Evolutionary conservation across 225 moss, liverwort and hornwort genomes (phyloP).

Genomic region (Pleurozium schreberi): DNA sequence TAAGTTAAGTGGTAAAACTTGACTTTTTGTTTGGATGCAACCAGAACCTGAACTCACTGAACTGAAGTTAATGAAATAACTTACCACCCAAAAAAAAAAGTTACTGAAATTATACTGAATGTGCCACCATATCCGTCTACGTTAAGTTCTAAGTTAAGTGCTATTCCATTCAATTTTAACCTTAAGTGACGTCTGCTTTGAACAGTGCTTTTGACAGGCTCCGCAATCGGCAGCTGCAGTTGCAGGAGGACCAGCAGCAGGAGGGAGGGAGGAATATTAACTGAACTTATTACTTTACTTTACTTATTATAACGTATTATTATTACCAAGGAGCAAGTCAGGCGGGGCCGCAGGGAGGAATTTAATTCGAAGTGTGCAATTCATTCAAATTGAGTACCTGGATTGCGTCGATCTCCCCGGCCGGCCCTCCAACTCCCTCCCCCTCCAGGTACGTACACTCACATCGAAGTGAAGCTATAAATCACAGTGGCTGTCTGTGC

Average conservation of each 20-base stretch:
- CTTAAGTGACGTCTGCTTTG: neutral
- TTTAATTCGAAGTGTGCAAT: neutral
- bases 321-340: neutral
- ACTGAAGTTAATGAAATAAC: too few species aligned
- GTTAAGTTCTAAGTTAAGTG: too few species aligned
- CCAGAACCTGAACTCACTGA: too few species aligned
- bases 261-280: neutral
- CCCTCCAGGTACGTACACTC: neutral
- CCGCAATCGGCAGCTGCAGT: neutral
- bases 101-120: too few species aligned
- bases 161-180: neutral
- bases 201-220: neutral
- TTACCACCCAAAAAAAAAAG: too few species aligned
- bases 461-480: too few species aligned
- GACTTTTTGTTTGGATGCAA: too few species aligned
- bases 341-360: neutral
- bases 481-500: too few species aligned
- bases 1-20: too few species aligned
- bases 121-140: neutral
- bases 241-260: neutral
- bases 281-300: neutral
- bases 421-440: neutral
- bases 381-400: neutral
- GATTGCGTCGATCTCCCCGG: constrained; percentile 10
- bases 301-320: too few species aligned